Evolutionary conservation across 305 asterid genomes (phyloP), one percentile per base, ranked within the genome.

Genomic region (Fraxinus paxiana): DNA sequence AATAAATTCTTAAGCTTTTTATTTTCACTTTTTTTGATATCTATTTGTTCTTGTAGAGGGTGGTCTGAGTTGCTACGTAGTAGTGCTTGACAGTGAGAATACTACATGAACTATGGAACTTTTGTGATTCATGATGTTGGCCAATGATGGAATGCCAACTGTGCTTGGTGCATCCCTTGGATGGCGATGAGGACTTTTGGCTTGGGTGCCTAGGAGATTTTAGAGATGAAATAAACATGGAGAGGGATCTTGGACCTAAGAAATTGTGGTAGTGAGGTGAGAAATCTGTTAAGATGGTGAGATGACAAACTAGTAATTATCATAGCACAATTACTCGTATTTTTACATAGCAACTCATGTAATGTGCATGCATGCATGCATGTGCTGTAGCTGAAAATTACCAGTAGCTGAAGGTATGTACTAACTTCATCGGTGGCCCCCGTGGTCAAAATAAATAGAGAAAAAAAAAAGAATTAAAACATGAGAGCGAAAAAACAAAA

Each of bases 241-340:
- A 7, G 34, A 46, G 30, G 73, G 73, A 67, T 28, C 38, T 46
- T 33, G 70, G 41, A 31, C 73, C 75, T 43, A 37, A 59, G 51
- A 73, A 76, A 67, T 28, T 28, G 73, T 24, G 63, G 28, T 59
- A 59, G 76, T 30, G 76, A 80, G 80, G 84, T 80, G 74, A 54
- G 43, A 46, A 33, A 78, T 38, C 65, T 20, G 26, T 69, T 67
- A 63, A 59, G 38, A 72, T 79, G 26, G 69, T 4, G 51, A 75
- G 71, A 51, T 54, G 35, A 20, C 20, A 2, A 80, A 59, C 51
- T 24, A 46, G 70, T 20, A 80, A 8, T 56, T 37, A 63, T 33
- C 17, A 65, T 8, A 43, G 54, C 73, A 18, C 51, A 17, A 20
- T 26, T 38, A 63, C 38, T 82, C 54, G 26, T 54, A 12, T 54